These are phyloP conservation scores for Penicillium mononematosum DNA, from an alignment of 495 filamentous ascomycete genomes.

Conservation along the genomic window DNA sequence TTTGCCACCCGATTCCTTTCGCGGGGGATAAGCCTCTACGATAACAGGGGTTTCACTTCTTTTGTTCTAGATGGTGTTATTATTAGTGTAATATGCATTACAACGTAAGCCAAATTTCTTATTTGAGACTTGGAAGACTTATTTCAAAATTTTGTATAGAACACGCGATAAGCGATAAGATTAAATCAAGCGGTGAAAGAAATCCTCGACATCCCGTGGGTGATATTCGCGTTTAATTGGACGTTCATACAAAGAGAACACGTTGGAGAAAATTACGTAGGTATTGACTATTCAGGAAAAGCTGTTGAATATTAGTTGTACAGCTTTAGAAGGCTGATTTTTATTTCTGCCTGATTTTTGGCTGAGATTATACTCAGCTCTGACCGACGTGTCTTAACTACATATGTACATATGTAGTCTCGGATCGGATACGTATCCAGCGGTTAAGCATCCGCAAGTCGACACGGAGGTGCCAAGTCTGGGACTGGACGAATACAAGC, in stretches of 20 bases:
- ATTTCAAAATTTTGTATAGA: not conserved
- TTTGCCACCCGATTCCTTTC: slow-evolving; percentile 23
- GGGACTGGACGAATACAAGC: not conserved
- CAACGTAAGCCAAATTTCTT: not conserved
- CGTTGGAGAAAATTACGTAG: not conserved
- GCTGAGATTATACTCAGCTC: not conserved
- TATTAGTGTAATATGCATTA: not conserved
- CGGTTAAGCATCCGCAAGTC: not conserved
- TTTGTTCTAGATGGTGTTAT: not conserved
- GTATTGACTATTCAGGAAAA: not conserved
- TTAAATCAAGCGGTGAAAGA: slow-evolving; percentile 21
- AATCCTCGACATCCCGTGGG: not conserved
- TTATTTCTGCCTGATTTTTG: not conserved
- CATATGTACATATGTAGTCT: not conserved
- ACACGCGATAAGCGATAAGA: slow-evolving; percentile 28
- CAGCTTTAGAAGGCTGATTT: not conserved
- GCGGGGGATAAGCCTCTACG: slow-evolving; percentile 25
- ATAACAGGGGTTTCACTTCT: not conserved
- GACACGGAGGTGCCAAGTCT: not conserved
- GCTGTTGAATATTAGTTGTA: not conserved
- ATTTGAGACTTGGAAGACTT: not conserved
- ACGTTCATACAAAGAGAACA: not conserved
- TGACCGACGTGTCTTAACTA: not conserved
- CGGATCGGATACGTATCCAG: not conserved
- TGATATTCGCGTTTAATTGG: not conserved